Evolutionary conservation across 2,329 filamentous ascomycete species (phyloP).

Genomic region (Talaromyces sp.): DNA sequence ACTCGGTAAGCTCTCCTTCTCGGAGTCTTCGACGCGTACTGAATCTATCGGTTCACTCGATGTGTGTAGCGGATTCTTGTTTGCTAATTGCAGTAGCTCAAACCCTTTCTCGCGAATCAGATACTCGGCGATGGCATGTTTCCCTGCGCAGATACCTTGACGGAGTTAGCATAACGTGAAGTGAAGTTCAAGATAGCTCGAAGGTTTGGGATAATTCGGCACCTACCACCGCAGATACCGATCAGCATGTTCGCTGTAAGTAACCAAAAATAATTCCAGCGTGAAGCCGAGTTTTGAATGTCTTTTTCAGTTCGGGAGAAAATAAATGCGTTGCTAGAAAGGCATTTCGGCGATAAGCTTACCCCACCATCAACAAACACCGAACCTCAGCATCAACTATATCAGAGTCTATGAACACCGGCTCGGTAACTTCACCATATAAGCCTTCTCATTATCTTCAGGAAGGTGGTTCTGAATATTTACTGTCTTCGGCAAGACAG

Average conservation of each 20-base stretch:
- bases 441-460: not conserved
- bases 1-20: conserved; percentile 21
- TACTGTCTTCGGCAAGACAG: not conserved
- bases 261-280: not conserved
- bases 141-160: conserved; percentile 86
- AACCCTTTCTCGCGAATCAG: conserved; percentile 82
- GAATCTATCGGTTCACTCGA: conserved; percentile 28
- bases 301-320: not conserved
- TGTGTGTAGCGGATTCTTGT: conserved; percentile 25
- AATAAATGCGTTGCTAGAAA: not conserved
- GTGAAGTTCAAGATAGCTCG: not conserved
- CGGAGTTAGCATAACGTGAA: conserved; percentile 21
- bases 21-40: conserved; percentile 27
- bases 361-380: conserved; percentile 14
- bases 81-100: conserved; percentile 62
- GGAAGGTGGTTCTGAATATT: not conserved
- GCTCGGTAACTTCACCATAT: not conserved
- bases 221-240: conserved; percentile 49
- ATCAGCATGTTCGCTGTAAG: conserved; percentile 48
- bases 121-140: conserved; percentile 83
- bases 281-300: not conserved
- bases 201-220: not conserved
- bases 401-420: not conserved
- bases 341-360: conserved; percentile 1
- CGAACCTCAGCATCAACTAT: not conserved